Evolutionary conservation across 352 stramenopile genomes (phyloP).

Genomic region (Phytophthora cactorum): DNA sequence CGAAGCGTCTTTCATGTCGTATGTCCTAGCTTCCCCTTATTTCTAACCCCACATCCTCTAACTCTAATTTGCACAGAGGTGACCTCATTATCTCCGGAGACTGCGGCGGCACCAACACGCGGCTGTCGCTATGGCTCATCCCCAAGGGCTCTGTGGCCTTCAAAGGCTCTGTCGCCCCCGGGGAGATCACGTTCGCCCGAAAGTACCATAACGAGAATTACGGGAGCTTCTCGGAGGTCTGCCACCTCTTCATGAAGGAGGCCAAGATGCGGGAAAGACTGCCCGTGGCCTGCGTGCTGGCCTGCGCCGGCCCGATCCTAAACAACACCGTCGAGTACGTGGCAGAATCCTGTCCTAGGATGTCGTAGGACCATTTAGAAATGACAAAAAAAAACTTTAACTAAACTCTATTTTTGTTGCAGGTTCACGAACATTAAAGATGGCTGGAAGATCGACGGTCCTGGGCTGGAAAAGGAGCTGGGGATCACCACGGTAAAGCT

Average conservation of each 20-base stretch:
- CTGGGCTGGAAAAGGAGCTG: constrained; percentile 76
- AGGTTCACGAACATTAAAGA: constrained; percentile 95
- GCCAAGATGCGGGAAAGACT: constrained; percentile 78
- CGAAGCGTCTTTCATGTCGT: background rate
- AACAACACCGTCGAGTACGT: constrained; percentile 82
- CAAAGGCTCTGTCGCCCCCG: constrained; percentile 74
- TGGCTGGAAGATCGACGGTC: constrained; percentile 90
- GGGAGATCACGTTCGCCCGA: constrained; percentile 85
- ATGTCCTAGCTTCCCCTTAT: background rate
- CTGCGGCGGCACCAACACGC: constrained; percentile 97
- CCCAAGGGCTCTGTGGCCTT: constrained; percentile 63
- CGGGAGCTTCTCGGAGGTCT: constrained; percentile 86
- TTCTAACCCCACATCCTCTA: background rate
- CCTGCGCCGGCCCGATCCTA: constrained; percentile 83
- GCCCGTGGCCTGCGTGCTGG: constrained; percentile 72
- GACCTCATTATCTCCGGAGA: constrained; percentile 92
- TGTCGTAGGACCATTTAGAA: background rate
- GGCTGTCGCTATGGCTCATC: constrained; percentile 91
- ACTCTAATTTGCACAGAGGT: constrained; percentile 33
- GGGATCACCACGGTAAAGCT: constrained; percentile 90
- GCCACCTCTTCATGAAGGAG: constrained; percentile 94
- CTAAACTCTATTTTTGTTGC: constrained; percentile 6
- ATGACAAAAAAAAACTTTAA: background rate
- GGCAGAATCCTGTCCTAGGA: background rate
- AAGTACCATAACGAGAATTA: constrained; percentile 90